Evolutionary conservation across 805 yeast genomes (phyloP).

Genomic region (Saturnispora sekii): DNA sequence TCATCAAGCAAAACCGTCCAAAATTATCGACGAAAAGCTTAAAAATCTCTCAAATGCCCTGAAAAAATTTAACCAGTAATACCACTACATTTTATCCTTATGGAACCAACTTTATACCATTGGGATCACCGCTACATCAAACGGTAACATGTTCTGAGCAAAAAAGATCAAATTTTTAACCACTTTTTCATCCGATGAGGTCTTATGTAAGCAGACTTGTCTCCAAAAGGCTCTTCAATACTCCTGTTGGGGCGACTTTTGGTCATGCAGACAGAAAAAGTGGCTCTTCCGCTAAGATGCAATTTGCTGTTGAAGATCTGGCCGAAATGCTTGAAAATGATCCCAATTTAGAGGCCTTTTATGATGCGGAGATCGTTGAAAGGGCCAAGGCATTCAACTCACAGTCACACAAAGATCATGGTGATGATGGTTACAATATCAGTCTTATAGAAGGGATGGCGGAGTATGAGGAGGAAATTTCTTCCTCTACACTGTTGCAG

Average conservation of each 20-base stretch:
- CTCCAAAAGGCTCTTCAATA: neutral
- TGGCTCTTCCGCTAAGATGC: neutral
- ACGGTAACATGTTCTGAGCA: no score
- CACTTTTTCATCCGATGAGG: no score
- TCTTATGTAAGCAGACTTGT: no score
- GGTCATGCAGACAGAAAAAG: neutral
- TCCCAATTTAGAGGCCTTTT: slow-evolving; percentile 24
- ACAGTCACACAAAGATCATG: neutral
- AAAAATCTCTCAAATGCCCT: no score
- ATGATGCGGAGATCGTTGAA: slow-evolving; percentile 9
- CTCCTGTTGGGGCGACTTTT: slow-evolving; percentile 3
- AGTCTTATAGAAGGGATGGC: slow-evolving; percentile 5
- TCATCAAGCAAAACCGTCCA: no score
- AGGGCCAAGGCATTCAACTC: neutral
- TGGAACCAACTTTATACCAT: no score
- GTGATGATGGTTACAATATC: slow-evolving; percentile 18
- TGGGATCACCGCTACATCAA: no score
- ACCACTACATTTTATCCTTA: no score
- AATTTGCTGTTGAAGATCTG: slow-evolving; percentile 6
- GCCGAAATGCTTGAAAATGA: slow-evolving; percentile 20
- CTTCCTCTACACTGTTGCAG: neutral
- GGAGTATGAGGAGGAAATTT: neutral
- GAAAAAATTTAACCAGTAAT: no score
- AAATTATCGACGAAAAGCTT: no score
- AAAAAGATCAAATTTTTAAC: no score